A percentile compares a stretch with the other conserved stretches of the same genome.
phyloP scores from a whole-genome alignment of 352 stramenopile genomes.

The Phytopythium aichiense region DNA sequence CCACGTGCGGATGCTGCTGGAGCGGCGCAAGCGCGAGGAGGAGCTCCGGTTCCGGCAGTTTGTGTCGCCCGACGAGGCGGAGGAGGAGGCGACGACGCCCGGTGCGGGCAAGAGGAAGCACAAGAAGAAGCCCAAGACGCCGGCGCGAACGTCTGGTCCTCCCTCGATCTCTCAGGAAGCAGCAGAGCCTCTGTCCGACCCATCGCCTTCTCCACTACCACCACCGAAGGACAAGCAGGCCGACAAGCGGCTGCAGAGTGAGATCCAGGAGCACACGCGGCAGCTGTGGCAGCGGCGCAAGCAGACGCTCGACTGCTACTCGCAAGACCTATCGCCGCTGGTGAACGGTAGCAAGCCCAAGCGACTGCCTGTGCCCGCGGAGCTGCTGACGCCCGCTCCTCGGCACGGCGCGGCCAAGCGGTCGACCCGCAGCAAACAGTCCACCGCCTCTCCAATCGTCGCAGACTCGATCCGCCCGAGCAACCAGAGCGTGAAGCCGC shows the following conservation, averaged over 20 bases:
- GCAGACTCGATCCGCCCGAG: neutral
- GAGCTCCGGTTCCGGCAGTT: constrained; percentile 37
- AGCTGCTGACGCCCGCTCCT: neutral
- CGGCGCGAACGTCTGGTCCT: neutral
- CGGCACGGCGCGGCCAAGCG: neutral
- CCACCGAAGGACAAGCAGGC: neutral
- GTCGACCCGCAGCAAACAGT: constrained; percentile 12
- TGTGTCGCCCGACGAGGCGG: constrained; percentile 1
- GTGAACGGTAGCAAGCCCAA: constrained; percentile 47
- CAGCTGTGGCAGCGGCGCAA: constrained; percentile 29
- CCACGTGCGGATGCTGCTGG: constrained; percentile 30
- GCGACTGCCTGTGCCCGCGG: constrained; percentile 27
- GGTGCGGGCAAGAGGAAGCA: neutral
- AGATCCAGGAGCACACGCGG: constrained; percentile 10
- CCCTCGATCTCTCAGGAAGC: neutral
- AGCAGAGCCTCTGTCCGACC: neutral
- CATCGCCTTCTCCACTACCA: neutral
- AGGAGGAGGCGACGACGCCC: neutral
- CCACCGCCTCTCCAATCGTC: constrained; percentile 8
- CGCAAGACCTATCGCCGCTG: constrained; percentile 57
- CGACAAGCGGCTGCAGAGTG: neutral
- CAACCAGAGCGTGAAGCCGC: constrained; percentile 14
- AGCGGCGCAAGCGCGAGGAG: constrained; percentile 40
- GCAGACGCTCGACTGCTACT: constrained; percentile 48
- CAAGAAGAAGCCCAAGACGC: constrained; percentile 3